phyloP scores from a whole-genome alignment of 2,329 filamentous ascomycete genomes.

The Hymenoscyphus repandus region DNA sequence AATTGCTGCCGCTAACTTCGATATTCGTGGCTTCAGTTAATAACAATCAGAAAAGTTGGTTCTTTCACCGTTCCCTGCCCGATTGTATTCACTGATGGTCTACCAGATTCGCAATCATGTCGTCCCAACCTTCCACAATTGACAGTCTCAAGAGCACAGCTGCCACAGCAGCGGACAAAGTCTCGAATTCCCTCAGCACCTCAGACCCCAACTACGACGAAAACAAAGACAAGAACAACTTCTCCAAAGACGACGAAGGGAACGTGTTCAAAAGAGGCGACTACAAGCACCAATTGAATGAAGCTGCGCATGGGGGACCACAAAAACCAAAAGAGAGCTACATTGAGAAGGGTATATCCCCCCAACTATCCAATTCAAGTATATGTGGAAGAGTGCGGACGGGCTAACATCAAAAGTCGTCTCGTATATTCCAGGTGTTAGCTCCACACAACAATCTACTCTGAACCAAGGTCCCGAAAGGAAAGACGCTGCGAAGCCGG shows the following conservation, averaged over 20 bases:
- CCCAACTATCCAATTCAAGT: background rate
- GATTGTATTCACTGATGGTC: background rate
- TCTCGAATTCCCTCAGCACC: slow-evolving; percentile 6
- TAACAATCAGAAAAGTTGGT: background rate
- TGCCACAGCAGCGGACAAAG: slow-evolving; percentile 10
- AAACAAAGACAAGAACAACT: slow-evolving; percentile 13
- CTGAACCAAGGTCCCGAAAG: slow-evolving; percentile 13
- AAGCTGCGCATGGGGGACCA: slow-evolving; percentile 15
- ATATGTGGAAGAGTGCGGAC: background rate
- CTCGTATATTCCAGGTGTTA: slow-evolving; percentile 21
- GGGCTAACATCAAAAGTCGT: slow-evolving; percentile 17
- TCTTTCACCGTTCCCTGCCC: background rate
- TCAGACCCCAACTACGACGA: slow-evolving; percentile 10
- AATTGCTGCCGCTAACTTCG: too few relatives aligned
- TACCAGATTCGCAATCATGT: slow-evolving; percentile 14
- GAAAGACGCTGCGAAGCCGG: background rate
- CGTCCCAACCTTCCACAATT: slow-evolving; percentile 21
- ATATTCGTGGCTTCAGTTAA: background rate
- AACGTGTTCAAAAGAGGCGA: slow-evolving; percentile 20
- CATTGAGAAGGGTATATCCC: slow-evolving; percentile 21
- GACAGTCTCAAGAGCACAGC: slow-evolving; percentile 18
- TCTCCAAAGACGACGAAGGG: slow-evolving; percentile 17
- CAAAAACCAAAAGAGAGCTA: slow-evolving; percentile 9
- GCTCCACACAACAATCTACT: slow-evolving; percentile 10
- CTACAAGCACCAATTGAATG: slow-evolving; percentile 25